Conservation (phyloP, 2,329 filamentous ascomycete species). For the Fusarium sp. region DNA sequence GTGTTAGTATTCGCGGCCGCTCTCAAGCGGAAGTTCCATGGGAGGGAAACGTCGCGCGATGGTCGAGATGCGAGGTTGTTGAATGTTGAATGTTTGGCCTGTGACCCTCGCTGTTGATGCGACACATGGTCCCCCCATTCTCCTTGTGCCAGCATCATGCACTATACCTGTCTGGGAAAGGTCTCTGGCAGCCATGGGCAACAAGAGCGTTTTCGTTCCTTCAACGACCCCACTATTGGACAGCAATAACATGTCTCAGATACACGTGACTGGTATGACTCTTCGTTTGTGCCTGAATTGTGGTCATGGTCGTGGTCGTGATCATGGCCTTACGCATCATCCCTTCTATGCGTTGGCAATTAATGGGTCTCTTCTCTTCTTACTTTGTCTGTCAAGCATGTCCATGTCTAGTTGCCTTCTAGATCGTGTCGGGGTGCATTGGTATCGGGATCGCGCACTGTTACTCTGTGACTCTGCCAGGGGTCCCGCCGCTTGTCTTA, state of each 20-base stretch:
- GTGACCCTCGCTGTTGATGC: slow-evolving; percentile 50
- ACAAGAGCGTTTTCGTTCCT: slow-evolving; percentile 44
- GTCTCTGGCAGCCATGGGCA: slow-evolving; percentile 52
- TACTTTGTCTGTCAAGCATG: not conserved
- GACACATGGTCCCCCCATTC: slow-evolving; percentile 50
- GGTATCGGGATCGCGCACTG: slow-evolving; percentile 16
- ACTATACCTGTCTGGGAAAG: slow-evolving; percentile 43
- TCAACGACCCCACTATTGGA: slow-evolving; percentile 42
- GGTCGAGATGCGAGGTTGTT: slow-evolving; percentile 39
- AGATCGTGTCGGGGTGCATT: slow-evolving; percentile 18
- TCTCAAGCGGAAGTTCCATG: slow-evolving; percentile 48
- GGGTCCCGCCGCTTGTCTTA: slow-evolving; percentile 33
- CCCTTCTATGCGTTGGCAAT: slow-evolving; percentile 22
- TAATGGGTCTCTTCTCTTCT: not conserved
- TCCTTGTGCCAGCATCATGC: slow-evolving; percentile 42
- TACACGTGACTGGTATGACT: slow-evolving; percentile 42
- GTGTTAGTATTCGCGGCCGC: slow-evolving; percentile 49
- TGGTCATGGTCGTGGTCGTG: not conserved
- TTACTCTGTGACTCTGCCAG: slow-evolving; percentile 15
- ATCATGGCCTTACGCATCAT: not conserved
- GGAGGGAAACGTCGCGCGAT: slow-evolving; percentile 44
- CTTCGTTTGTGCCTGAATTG: slow-evolving; percentile 36
- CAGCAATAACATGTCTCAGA: slow-evolving; percentile 36
- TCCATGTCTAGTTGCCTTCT: slow-evolving; percentile 8
- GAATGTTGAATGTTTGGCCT: slow-evolving; percentile 46